These are phyloP conservation scores for Eragrostis nindensis DNA, from an alignment of 176 grass and related monocot species.

Conservation along the genomic window DNA sequence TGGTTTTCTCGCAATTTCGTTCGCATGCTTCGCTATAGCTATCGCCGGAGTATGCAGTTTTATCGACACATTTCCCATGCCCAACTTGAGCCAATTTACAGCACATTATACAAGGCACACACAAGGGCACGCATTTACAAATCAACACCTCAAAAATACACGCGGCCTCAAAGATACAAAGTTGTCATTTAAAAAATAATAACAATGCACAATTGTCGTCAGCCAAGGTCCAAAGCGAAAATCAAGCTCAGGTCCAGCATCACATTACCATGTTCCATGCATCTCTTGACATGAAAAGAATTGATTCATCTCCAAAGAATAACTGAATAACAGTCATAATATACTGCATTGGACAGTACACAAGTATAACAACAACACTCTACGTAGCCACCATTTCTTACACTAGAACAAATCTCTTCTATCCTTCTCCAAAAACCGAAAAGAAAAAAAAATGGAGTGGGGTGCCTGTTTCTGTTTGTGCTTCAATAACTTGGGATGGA, in stretches of 20 bases:
- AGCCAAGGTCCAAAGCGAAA: background rate
- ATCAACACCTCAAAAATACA: background rate
- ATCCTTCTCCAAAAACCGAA: conserved; percentile 7
- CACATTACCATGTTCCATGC: background rate
- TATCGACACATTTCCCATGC: no score
- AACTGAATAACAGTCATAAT: conserved; percentile 16
- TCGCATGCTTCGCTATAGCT: background rate
- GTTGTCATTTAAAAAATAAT: background rate
- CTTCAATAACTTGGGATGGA: conserved; percentile 35
- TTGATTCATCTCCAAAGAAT: conserved; percentile 40
- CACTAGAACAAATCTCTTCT: conserved; percentile 48
- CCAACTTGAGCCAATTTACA: no score
- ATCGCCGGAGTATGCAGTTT: background rate
- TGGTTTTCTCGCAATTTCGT: background rate
- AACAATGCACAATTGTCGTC: background rate
- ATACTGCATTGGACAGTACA: conserved; percentile 14
- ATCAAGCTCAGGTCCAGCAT: background rate
- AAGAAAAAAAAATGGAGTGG: conserved; percentile 4
- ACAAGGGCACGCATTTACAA: background rate
- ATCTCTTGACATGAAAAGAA: conserved; percentile 29
- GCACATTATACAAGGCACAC: background rate
- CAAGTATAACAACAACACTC: conserved; percentile 24
- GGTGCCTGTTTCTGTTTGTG: background rate
- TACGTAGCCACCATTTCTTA: conserved; percentile 29
- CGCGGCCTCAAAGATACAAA: background rate